A percentile compares a stretch with the other conserved stretches of the same genome.
These are phyloP conservation scores for Talaromyces verruculosus DNA, from an alignment of 2,329 filamentous ascomycete species.

Conservation along the genomic window DNA sequence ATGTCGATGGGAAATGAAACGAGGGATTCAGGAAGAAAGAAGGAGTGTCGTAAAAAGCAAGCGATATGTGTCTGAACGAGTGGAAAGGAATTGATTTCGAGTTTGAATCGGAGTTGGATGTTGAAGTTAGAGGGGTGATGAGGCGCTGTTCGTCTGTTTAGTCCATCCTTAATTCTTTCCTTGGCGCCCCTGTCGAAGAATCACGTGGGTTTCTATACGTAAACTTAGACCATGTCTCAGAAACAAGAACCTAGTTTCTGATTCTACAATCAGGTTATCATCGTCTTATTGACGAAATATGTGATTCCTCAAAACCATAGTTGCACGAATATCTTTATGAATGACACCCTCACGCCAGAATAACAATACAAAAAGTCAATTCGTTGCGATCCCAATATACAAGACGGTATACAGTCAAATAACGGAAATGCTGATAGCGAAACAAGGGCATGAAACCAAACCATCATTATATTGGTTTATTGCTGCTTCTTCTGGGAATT, in stretches of 20 bases:
- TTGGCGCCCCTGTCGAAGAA: constrained; percentile 7
- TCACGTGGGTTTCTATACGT: constrained; percentile 7
- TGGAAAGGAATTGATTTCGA: not conserved
- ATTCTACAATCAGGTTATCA: not conserved
- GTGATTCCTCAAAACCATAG: not conserved
- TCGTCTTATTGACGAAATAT: not conserved
- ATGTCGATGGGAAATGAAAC: not conserved
- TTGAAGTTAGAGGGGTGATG: constrained; percentile 1
- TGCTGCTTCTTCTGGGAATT: constrained; percentile 79
- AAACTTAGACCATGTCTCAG: constrained; percentile 2
- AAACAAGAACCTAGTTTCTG: not conserved
- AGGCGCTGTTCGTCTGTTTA: constrained; percentile 7
- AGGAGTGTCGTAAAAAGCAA: constrained; percentile 9
- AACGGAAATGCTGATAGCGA: not conserved
- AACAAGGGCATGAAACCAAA: not conserved
- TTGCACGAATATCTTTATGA: not conserved
- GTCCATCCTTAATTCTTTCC: constrained; percentile 2
- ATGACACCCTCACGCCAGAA: constrained; percentile 1
- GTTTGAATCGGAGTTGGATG: not conserved
- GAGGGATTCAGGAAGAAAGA: not conserved
- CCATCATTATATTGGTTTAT: constrained; percentile 30
- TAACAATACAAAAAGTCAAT: constrained; percentile 8
- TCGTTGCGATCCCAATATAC: constrained; percentile 8
- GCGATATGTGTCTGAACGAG: constrained; percentile 6
- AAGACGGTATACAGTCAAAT: constrained; percentile 2